These are phyloP conservation scores for Aspergillus calidoustus DNA, from an alignment of 2,329 filamentous ascomycete genomes.

Conservation along the genomic window DNA sequence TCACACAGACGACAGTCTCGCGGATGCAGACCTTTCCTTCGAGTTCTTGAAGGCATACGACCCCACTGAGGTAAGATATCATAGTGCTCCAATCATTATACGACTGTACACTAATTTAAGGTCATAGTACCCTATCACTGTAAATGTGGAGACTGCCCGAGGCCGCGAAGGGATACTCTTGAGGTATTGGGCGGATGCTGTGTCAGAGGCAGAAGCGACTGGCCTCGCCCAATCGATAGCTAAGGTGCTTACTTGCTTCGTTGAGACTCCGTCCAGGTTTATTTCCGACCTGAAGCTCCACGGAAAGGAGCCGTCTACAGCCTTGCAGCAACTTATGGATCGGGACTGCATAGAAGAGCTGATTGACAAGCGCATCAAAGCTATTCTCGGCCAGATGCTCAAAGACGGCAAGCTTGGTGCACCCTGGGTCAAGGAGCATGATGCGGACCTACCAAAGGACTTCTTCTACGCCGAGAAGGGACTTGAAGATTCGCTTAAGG, in stretches of 20 bases:
- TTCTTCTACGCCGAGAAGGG: constrained; percentile 1
- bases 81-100: neutral
- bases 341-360: constrained; percentile 34
- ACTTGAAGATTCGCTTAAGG: constrained; percentile 19
- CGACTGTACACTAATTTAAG: constrained; percentile 13
- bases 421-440: constrained; percentile 16
- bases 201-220: constrained; percentile 42
- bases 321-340: constrained; percentile 24
- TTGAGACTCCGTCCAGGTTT: constrained; percentile 32
- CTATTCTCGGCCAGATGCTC: constrained; percentile 40
- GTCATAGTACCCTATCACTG: constrained; percentile 43
- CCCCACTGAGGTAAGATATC: constrained; percentile 40
- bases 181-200: constrained; percentile 45
- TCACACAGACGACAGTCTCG: constrained; percentile 29
- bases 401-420: constrained; percentile 33
- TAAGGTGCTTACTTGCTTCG: constrained; percentile 38
- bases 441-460: neutral
- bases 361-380: constrained; percentile 41
- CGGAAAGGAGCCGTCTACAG: neutral
- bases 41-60: constrained; percentile 40
- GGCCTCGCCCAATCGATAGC: constrained; percentile 36
- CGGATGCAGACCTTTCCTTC: constrained; percentile 36
- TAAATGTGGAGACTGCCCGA: constrained; percentile 45
- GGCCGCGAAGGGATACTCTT: constrained; percentile 42
- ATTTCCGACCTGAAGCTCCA: constrained; percentile 30